These are phyloP conservation scores for Lojkania enalia DNA, from an alignment of 2,329 filamentous ascomycete genomes.

Conservation along the genomic window DNA sequence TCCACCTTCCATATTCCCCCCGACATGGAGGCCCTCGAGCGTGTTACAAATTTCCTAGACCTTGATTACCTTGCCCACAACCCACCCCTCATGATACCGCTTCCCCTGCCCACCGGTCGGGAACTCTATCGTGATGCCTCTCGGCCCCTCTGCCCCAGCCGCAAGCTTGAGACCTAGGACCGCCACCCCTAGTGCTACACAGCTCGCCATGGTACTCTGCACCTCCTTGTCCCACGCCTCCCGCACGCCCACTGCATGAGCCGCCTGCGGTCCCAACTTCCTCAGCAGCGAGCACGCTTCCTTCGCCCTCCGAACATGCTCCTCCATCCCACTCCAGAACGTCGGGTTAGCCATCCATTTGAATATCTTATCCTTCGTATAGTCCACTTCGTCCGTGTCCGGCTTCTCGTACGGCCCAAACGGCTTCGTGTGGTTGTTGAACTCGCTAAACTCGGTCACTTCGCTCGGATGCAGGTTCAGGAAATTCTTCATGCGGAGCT, in stretches of 20 bases:
- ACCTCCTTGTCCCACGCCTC: constrained; percentile 43
- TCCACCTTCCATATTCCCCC: no score
- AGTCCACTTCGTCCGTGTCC: constrained; percentile 10
- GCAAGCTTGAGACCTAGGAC: constrained; percentile 28
- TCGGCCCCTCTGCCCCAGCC: constrained; percentile 6
- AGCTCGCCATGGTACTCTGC: constrained; percentile 34
- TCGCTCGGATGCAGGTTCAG: constrained; percentile 68
- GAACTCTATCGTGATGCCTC: constrained; percentile 39
- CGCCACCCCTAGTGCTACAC: constrained; percentile 38
- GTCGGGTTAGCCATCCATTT: background rate
- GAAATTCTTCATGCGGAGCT: constrained; percentile 87
- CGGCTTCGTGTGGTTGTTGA: constrained; percentile 45
- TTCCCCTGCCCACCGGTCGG: constrained; percentile 41
- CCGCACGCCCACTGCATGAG: constrained; percentile 42
- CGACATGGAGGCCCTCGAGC: no score
- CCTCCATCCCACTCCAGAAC: constrained; percentile 34
- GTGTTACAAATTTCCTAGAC: no score
- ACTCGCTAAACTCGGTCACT: constrained; percentile 67
- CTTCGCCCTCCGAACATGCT: constrained; percentile 38
- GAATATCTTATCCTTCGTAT: constrained; percentile 4
- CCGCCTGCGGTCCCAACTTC: constrained; percentile 37
- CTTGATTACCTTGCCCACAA: constrained; percentile 48
- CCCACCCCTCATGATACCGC: constrained; percentile 52
- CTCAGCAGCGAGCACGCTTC: constrained; percentile 42
- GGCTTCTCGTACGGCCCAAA: constrained; percentile 29